Evolutionary conservation across 1,284 basidiomycete species (phyloP).

Genomic region (Mycena citricolor): DNA sequence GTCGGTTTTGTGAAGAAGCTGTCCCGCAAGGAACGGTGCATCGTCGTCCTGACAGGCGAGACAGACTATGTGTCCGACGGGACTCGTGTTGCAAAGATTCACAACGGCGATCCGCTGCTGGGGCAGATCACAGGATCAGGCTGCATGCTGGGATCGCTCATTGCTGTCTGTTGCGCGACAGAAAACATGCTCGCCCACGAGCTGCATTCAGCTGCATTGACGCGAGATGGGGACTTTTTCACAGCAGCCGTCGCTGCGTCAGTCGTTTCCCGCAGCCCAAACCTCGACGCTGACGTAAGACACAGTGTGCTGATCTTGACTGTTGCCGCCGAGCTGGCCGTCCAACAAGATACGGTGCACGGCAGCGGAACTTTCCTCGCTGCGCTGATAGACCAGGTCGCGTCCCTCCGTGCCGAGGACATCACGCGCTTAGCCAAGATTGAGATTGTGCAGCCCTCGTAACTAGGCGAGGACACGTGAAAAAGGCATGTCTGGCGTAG

Average conservation of each 20-base stretch:
- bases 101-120: constrained; percentile 79
- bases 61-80: constrained; percentile 91
- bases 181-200: constrained; percentile 32
- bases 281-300: not conserved
- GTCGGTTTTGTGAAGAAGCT: constrained; percentile 67
- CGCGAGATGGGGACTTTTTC: constrained; percentile 64
- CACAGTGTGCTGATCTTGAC: constrained; percentile 37
- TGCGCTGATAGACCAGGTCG: constrained; percentile 83
- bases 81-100: constrained; percentile 58
- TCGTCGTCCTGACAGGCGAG: constrained; percentile 83
- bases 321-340: constrained; percentile 83
- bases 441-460: constrained; percentile 16
- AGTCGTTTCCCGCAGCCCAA: constrained; percentile 34
- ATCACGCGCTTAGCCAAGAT: constrained; percentile 53
- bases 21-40: constrained; percentile 70
- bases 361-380: constrained; percentile 89
- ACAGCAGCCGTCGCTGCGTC: constrained; percentile 77
- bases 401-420: constrained; percentile 57
- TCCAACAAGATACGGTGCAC: constrained; percentile 62
- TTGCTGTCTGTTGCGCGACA: constrained; percentile 78
- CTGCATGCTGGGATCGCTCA: constrained; percentile 81
- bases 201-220: constrained; percentile 5
- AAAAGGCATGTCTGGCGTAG: constrained; percentile 80
- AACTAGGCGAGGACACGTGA: constrained; percentile 58
- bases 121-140: constrained; percentile 88